These are phyloP conservation scores for Berkeleyomyces basicola DNA, from an alignment of 2,329 filamentous ascomycete genomes.

Conservation along the genomic window DNA sequence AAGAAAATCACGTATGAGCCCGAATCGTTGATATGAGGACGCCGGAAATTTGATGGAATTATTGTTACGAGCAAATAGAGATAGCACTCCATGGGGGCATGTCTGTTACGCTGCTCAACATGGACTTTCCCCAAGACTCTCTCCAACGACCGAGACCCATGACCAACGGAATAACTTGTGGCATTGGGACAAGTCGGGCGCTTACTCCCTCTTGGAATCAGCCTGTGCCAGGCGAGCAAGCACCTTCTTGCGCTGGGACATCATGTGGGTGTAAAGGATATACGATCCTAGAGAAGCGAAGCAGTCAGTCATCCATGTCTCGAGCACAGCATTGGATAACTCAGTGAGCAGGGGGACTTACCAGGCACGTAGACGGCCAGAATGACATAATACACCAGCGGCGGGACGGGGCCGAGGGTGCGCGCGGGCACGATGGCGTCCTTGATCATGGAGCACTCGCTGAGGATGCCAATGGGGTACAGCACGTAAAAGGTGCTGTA, in stretches of 20 bases:
- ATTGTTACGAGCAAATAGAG: neutral
- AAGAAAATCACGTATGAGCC: constrained; percentile 19
- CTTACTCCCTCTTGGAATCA: constrained; percentile 19
- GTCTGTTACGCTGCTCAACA: neutral
- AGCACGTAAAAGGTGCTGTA: constrained; percentile 89
- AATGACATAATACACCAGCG: constrained; percentile 45
- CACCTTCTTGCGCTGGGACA: constrained; percentile 71
- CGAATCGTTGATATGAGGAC: neutral
- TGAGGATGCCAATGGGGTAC: constrained; percentile 80
- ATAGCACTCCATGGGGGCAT: neutral
- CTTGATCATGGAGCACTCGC: constrained; percentile 71
- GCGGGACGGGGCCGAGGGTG: constrained; percentile 30
- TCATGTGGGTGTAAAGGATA: constrained; percentile 87
- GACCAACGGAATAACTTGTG: neutral
- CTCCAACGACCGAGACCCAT: neutral
- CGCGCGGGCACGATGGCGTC: constrained; percentile 45
- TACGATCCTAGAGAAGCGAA: constrained; percentile 42
- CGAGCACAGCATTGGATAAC: neutral
- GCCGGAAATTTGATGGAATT: neutral
- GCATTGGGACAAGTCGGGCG: neutral
- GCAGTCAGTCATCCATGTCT: neutral
- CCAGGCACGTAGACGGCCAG: constrained; percentile 66
- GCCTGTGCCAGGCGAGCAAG: constrained; percentile 17
- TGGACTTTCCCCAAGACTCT: neutral
- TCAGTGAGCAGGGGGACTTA: constrained; percentile 25